Base-by-base conservation (phyloP, 176 grass and related monocot species). In the Areca catechu region DNA sequence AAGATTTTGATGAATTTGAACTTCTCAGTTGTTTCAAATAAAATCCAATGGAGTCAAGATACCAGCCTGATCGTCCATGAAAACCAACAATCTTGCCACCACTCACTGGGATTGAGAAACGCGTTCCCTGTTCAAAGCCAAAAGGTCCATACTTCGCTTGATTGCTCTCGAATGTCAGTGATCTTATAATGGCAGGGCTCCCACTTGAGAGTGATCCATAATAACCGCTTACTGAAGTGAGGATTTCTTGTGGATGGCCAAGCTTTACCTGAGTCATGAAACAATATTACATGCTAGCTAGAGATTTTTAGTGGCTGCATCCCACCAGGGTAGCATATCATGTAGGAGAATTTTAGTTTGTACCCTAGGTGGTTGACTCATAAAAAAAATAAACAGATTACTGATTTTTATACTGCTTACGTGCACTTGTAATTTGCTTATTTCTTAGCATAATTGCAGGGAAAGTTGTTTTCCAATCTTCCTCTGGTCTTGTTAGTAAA, bases 151-250 rank as follows among this genome's bases (percentile, higher is more conserved):
- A 82, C 22, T 76, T 85, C 4, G 75, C 69, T 14, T 54, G 49
- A 55, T 82, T 85, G 82, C 78, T 90, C 56, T 85, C 71, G 58
- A 90, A 82, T 67, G 72, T 90, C 5, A 90, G 50, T 14, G 87
- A 90, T 48, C 79, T 82, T 82, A 90, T 82, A 68, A 90, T 73
- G 16, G 82, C 23, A 1, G 86, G 62, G 22, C 71, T 73, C 14
- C 86, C 86, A 22, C 71, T 76, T 50, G 86, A 79, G 22, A 71
- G 37, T 30, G 68, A 19, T 23, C 86, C 86, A 3, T 79, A 90
- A 56, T 85, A 25, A 23, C 86, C 86, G 60, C 82, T 82, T 21
- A 85, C 67, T 12, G 82, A 85, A 22, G 80, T 53, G 20, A 85
- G 57, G 5, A 55, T 24, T 65, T 90, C 87, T 18, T 73, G 62